Evolutionary conservation across 2,329 filamentous ascomycete species (phyloP).

Genomic region (Cladosporium sp.): DNA sequence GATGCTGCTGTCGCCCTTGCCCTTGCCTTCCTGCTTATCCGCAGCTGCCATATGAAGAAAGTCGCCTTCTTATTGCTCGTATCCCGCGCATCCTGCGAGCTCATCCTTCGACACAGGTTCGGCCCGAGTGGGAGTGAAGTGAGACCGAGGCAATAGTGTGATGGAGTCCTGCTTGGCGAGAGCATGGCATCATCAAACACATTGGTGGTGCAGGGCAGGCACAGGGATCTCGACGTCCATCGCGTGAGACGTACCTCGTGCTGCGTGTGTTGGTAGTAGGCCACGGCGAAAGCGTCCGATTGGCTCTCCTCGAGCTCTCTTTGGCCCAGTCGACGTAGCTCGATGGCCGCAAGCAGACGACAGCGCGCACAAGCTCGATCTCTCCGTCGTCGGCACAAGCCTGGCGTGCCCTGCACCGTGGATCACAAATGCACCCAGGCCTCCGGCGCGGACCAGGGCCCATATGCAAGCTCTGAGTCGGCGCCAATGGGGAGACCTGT

Average conservation of each 20-base stretch:
- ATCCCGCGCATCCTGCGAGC: slow-evolving; percentile 4
- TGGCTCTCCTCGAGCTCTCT: not conserved
- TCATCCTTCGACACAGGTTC: not conserved
- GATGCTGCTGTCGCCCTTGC: not conserved
- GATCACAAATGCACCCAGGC: slow-evolving; percentile 9
- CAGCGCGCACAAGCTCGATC: slow-evolving; percentile 1
- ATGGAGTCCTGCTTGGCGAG: not conserved
- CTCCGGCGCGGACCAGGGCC: slow-evolving; percentile 7
- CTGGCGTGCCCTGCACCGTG: slow-evolving; percentile 6
- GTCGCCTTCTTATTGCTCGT: not conserved
- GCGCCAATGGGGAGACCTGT: slow-evolving; percentile 1
- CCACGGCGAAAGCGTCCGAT: not conserved
- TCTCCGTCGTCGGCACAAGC: slow-evolving; percentile 9
- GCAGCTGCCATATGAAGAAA: too few relatives aligned
- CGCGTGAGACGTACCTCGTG: too few relatives aligned
- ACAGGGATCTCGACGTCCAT: too few relatives aligned
- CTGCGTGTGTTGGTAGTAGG: not conserved
- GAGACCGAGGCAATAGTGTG: not conserved
- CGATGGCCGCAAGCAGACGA: slow-evolving; percentile 2
- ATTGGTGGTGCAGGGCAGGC: not conserved
- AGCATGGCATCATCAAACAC: not conserved
- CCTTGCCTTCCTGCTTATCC: too few relatives aligned
- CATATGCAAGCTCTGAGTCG: not conserved
- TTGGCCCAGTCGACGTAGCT: not conserved
- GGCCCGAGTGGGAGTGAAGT: not conserved